These are phyloP conservation scores for Candida sp. DNA, from an alignment of 1,139 yeast genomes.

Conservation along the genomic window DNA sequence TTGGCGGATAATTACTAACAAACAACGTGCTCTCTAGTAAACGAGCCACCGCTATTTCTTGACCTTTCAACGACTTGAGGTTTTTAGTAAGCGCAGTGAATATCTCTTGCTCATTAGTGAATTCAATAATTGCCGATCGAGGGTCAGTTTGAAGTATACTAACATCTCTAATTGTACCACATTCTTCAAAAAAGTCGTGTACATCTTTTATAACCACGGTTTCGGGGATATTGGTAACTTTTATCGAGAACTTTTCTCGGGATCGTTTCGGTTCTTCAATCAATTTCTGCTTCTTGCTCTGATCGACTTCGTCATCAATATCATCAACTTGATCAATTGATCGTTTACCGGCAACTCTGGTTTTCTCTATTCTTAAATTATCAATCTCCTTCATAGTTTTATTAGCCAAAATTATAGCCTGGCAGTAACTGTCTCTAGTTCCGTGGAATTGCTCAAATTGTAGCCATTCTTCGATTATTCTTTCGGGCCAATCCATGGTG, in stretches of 20 bases:
- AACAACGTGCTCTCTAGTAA: conserved; percentile 51
- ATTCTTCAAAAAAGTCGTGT: conserved; percentile 48
- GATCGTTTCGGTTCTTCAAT: conserved; percentile 30
- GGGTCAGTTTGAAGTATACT: conserved; percentile 17
- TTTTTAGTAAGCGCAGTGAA: conserved; percentile 62
- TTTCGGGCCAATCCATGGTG: conserved; percentile 49
- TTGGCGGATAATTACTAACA: conserved; percentile 74
- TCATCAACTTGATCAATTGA: background rate
- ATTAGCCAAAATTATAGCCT: conserved; percentile 18
- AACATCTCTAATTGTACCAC: conserved; percentile 49
- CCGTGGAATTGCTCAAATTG: conserved; percentile 39
- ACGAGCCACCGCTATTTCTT: conserved; percentile 43
- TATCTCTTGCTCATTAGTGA: conserved; percentile 45
- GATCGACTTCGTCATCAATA: conserved; percentile 3
- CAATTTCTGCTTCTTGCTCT: conserved; percentile 6
- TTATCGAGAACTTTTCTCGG: conserved; percentile 54
- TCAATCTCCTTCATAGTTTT: conserved; percentile 11
- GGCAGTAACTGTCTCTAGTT: conserved; percentile 15
- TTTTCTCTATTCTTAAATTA: background rate
- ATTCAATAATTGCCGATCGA: conserved; percentile 51
- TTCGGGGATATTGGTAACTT: conserved; percentile 38
- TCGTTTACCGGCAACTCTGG: background rate
- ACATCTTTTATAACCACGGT: conserved; percentile 30
- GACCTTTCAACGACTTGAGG: conserved; percentile 41
- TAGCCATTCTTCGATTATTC: conserved; percentile 44